These are phyloP conservation scores for Lachnellula arida DNA, from an alignment of 2,329 filamentous ascomycete species.

Conservation along the genomic window DNA sequence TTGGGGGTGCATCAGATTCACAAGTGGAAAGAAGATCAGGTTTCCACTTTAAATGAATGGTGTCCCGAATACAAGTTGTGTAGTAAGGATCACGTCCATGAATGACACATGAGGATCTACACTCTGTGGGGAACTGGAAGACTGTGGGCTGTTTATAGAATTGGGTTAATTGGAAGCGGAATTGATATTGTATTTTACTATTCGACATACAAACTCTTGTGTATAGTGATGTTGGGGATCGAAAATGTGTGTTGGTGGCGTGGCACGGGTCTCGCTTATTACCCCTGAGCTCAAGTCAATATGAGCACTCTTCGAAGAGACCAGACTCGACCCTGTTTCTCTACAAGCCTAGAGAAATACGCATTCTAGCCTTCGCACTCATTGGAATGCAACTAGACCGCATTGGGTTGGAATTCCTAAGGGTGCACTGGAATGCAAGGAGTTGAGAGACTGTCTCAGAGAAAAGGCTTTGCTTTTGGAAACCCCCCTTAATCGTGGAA, in stretches of 20 bases:
- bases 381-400: too few species aligned
- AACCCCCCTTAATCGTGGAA: too few species aligned
- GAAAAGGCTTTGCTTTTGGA: background rate
- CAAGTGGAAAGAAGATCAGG: conserved; percentile 22
- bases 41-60: conserved; percentile 21
- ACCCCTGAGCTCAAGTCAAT: background rate
- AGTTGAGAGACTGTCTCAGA: background rate
- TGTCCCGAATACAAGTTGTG: conserved; percentile 26
- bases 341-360: too few species aligned
- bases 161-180: background rate
- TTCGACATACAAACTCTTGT: too few species aligned
- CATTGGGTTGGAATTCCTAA: too few species aligned
- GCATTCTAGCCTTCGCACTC: too few species aligned
- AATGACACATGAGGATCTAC: background rate
- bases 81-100: conserved; percentile 8
- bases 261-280: background rate
- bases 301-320: background rate
- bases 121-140: background rate
- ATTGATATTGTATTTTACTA: background rate
- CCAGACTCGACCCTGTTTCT: too few species aligned
- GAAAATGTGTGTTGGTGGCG: background rate
- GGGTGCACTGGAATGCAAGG: background rate
- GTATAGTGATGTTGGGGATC: background rate
- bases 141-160: conserved; percentile 1
- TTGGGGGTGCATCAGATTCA: conserved; percentile 31